Conservation (phyloP, 2,329 filamentous ascomycete genomes). For the Hymenotorrendiella dingleyae region DNA sequence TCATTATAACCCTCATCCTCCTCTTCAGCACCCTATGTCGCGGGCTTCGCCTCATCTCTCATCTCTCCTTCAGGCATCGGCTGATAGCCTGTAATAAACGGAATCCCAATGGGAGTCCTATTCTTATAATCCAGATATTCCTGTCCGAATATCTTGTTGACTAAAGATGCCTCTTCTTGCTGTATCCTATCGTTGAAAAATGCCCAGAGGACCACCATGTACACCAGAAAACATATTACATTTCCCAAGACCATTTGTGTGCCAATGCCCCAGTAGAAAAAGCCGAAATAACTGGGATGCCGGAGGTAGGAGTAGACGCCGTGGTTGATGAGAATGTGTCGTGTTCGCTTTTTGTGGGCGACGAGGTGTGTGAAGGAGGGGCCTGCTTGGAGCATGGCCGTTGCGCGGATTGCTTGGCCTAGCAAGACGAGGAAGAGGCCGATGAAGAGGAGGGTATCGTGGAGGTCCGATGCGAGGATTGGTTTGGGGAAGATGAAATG, state of each 20-base stretch:
- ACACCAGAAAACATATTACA: constrained; percentile 67
- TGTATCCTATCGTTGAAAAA: constrained; percentile 74
- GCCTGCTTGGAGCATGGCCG: constrained; percentile 84
- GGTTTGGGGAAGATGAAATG: constrained; percentile 46
- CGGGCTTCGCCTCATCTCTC: too few species aligned
- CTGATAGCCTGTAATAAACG: too few species aligned
- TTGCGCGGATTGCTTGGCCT: constrained; percentile 71
- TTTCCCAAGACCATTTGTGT: constrained; percentile 91
- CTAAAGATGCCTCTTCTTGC: constrained; percentile 73
- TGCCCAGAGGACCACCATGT: constrained; percentile 70
- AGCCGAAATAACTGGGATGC: constrained; percentile 94
- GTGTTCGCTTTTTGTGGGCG: constrained; percentile 59
- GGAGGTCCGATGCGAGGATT: constrained; percentile 23
- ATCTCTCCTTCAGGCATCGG: too few species aligned
- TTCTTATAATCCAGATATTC: constrained; percentile 72
- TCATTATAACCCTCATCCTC: too few species aligned
- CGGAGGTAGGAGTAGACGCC: constrained; percentile 73
- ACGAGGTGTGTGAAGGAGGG: constrained; percentile 89
- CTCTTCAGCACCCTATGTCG: too few species aligned
- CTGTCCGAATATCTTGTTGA: constrained; percentile 77
- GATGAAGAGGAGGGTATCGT: constrained; percentile 36
- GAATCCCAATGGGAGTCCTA: constrained; percentile 71
- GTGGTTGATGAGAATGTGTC: constrained; percentile 74
- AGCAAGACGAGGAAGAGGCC: constrained; percentile 59
- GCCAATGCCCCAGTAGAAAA: constrained; percentile 97